These are phyloP conservation scores for Hemisphaericaspora lyxosophila DNA, from an alignment of 1,139 yeast genomes.

Conservation along the genomic window DNA sequence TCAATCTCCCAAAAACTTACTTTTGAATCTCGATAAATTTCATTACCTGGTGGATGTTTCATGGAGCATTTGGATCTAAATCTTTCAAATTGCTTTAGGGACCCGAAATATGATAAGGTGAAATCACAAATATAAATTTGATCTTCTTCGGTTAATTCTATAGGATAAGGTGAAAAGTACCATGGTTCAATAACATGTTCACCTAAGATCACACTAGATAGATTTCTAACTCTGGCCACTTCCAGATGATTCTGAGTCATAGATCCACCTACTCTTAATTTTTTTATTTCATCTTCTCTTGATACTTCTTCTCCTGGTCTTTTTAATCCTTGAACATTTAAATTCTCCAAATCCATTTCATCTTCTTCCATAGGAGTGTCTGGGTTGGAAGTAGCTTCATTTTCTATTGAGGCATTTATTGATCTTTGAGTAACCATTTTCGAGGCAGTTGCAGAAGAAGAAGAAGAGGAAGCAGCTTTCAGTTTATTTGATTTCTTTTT, in stretches of 20 bases:
- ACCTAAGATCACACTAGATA: constrained; percentile 77
- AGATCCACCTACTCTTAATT: constrained; percentile 88
- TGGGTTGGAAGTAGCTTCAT: constrained; percentile 13
- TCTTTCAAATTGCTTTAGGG: constrained; percentile 86
- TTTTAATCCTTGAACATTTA: constrained; percentile 78
- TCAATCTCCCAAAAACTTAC: constrained; percentile 89
- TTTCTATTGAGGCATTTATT: constrained; percentile 3
- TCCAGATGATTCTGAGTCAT: constrained; percentile 92
- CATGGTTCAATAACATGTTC: constrained; percentile 94
- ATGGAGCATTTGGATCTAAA: constrained; percentile 82
- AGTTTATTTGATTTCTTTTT: constrained; percentile 22
- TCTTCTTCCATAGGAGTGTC: constrained; percentile 45
- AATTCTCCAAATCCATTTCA: constrained; percentile 81
- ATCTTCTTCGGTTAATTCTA: constrained; percentile 90
- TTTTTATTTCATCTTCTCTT: constrained; percentile 89
- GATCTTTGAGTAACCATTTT: constrained; percentile 16
- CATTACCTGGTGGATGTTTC: constrained; percentile 98
- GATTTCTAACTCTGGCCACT: constrained; percentile 86
- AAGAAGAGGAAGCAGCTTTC: constrained; percentile 8
- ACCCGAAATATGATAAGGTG: constrained; percentile 84
- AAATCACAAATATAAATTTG: constrained; percentile 88
- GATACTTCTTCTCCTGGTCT: constrained; percentile 69
- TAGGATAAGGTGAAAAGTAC: constrained; percentile 97
- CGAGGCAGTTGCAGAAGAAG: constrained; percentile 17
- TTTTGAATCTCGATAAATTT: constrained; percentile 83